phyloP scores from a whole-genome alignment of 1,284 basidiomycete genomes.

The Ustilago lituana region DNA sequence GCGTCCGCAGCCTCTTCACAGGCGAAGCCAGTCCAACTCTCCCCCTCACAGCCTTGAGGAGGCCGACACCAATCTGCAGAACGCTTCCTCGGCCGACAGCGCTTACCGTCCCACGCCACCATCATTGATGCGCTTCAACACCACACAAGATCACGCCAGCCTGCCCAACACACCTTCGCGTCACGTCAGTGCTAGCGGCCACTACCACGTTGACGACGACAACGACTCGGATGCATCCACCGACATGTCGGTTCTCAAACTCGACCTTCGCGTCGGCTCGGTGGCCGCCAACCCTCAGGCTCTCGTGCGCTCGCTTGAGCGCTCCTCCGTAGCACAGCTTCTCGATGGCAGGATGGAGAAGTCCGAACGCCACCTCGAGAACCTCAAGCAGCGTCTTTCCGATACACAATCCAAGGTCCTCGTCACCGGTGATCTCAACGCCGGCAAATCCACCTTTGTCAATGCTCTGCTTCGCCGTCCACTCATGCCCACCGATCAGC shows the following conservation, averaged over 20 bases:
- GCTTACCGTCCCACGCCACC: constrained; percentile 30
- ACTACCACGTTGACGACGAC: constrained; percentile 2
- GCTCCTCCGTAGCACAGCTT: constrained; percentile 88
- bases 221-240: constrained; percentile 26
- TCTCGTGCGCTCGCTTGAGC: constrained; percentile 90
- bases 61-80: constrained; percentile 13
- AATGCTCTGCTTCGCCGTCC: constrained; percentile 83
- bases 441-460: constrained; percentile 98
- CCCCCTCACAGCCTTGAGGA: constrained; percentile 35
- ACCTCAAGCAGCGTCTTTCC: constrained; percentile 84
- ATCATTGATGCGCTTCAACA: constrained; percentile 38
- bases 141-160: constrained; percentile 34
- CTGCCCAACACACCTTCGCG: constrained; percentile 43
- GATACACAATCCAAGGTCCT: constrained; percentile 95
- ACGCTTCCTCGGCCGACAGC: constrained; percentile 17
- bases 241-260: constrained; percentile 75
- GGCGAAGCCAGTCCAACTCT: constrained; percentile 28
- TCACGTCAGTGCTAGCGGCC: constrained; percentile 4
- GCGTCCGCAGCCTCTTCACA: constrained; percentile 20
- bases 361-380: constrained; percentile 82
- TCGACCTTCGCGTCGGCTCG: constrained; percentile 88
- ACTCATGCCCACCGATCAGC: constrained; percentile 95
- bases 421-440: constrained; percentile 98
- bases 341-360: constrained; percentile 85
- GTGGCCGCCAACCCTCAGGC: constrained; percentile 73